phyloP scores from a whole-genome alignment of 1,284 basidiomycete genomes.

The Phlebopus sp. region DNA sequence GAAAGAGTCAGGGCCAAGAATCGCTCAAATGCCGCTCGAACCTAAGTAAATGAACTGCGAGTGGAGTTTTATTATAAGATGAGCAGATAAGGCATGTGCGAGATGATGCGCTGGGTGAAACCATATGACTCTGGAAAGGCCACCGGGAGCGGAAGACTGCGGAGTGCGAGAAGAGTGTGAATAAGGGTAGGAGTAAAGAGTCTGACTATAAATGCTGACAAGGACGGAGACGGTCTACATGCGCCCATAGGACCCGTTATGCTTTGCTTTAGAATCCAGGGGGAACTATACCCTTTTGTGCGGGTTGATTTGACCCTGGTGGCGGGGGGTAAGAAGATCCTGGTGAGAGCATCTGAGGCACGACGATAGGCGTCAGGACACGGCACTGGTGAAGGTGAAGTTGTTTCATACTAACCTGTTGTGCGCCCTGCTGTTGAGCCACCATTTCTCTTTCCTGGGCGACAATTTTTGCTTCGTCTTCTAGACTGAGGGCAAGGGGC shows the following conservation, averaged over 20 bases:
- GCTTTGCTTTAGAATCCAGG: slow-evolving; percentile 59
- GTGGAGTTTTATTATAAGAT: slow-evolving; percentile 28
- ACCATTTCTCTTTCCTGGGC: slow-evolving; percentile 95
- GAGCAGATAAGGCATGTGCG: slow-evolving; percentile 26
- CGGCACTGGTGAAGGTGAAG: background rate
- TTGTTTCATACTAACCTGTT: slow-evolving; percentile 61
- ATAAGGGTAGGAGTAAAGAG: slow-evolving; percentile 8
- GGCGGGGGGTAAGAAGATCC: slow-evolving; percentile 51
- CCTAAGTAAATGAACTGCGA: slow-evolving; percentile 19
- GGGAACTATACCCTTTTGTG: slow-evolving; percentile 68
- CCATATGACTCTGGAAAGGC: slow-evolving; percentile 8
- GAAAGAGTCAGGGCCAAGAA: slow-evolving; percentile 11
- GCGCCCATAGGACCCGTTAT: background rate
- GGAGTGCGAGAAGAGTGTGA: slow-evolving; percentile 11
- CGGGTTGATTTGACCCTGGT: slow-evolving; percentile 38
- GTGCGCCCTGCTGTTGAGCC: slow-evolving; percentile 89
- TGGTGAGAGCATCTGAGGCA: slow-evolving; percentile 60
- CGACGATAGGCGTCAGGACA: slow-evolving; percentile 12
- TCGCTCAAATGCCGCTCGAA: slow-evolving; percentile 28
- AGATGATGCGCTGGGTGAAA: slow-evolving; percentile 11
- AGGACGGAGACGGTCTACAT: background rate
- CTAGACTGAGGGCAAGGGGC: slow-evolving; percentile 88
- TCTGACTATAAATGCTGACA: slow-evolving; percentile 8
- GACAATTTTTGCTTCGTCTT: slow-evolving; percentile 94
- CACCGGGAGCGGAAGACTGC: slow-evolving; percentile 11